A percentile compares a stretch with the other conserved stretches of the same genome.
phyloP scores from a whole-genome alignment of 768 basidiomycete species.

The Tulasnella sp. region DNA sequence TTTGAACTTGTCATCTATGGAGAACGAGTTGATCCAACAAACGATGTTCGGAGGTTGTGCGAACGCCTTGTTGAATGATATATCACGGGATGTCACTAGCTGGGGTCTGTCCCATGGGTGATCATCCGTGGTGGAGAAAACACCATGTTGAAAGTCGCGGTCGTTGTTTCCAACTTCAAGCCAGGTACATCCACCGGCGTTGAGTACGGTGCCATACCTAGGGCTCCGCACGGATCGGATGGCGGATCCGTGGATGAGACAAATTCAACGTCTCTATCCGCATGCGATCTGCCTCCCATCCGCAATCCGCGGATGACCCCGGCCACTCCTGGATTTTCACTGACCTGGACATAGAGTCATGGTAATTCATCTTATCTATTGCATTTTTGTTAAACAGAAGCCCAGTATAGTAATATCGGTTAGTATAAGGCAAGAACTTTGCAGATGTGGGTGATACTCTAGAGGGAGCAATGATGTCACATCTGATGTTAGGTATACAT shows the following conservation, averaged over 20 bases:
- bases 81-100: slow-evolving; percentile 6
- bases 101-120: slow-evolving; percentile 14
- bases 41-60: slow-evolving; percentile 16
- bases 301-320: too few species aligned
- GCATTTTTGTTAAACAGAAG: too few species aligned
- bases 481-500: too few species aligned
- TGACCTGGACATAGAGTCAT: too few species aligned
- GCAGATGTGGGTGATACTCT: too few species aligned
- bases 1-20: background rate
- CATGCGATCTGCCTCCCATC: too few species aligned
- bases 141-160: slow-evolving; percentile 4
- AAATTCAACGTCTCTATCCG: background rate
- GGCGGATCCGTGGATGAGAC: background rate
- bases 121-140: slow-evolving; percentile 14
- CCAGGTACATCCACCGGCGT: background rate
- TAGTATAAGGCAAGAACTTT: too few species aligned
- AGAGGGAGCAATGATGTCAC: too few species aligned
- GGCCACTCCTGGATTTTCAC: too few species aligned
- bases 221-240: background rate
- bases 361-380: too few species aligned
- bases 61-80: slow-evolving; percentile 8
- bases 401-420: too few species aligned
- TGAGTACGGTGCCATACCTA: background rate
- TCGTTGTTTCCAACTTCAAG: background rate
- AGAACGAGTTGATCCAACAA: background rate